Evolutionary conservation across 2,329 filamentous ascomycete genomes (phyloP), one percentile per base, ranked within the genome.

Genomic region (Talaromyces pinophilus): DNA sequence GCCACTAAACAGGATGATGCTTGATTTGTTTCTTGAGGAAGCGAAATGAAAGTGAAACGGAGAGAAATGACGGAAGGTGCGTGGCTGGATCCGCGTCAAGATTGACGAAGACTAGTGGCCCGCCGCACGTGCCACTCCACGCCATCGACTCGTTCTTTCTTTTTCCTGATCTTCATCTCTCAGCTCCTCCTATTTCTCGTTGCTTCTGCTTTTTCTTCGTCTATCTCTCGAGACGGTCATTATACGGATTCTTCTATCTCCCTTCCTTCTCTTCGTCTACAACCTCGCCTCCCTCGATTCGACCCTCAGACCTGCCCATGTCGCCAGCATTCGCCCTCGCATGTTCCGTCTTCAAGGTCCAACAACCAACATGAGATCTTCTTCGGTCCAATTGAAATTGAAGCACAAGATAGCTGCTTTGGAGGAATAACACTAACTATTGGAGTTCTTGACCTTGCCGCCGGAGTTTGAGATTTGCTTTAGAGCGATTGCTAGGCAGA

Each of bases 301-400:
- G 35, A 50, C 54, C n/a, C 54, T 64, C 35, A 40, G 28, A 38
- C 52, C 38, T 42, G 35, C 50, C 40, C 19, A 59, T 59, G 63
- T 64, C 63, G 15, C 54, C 19, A 33, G 30, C 5, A 11, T 22
- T 33, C 40, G 54, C 42, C 59, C 44, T 55, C 10, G 35, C 61
- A 30, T 44, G 15, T 55, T 33, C 28, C 25, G 5, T 44, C 2
- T 30, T n/a, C 28, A 17, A 35, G 42, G 42, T 30, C 42, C 17
- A 62, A 33, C 55, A 33, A 40, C 59, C 67, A 66, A 48, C 65
- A 68, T 68, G 67, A 65, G 28, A 67, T 65, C 62, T 17, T 28
- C 11, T 59, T 54, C 22, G 52, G 25, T 44, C 19, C 46, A 17
- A 52, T 57, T 64, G 38, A 35, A 38, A 15, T 68, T 25, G 40